These are phyloP conservation scores for Sporothrix brasiliensis DNA, from an alignment of 2,329 filamentous ascomycete species.

Conservation along the genomic window DNA sequence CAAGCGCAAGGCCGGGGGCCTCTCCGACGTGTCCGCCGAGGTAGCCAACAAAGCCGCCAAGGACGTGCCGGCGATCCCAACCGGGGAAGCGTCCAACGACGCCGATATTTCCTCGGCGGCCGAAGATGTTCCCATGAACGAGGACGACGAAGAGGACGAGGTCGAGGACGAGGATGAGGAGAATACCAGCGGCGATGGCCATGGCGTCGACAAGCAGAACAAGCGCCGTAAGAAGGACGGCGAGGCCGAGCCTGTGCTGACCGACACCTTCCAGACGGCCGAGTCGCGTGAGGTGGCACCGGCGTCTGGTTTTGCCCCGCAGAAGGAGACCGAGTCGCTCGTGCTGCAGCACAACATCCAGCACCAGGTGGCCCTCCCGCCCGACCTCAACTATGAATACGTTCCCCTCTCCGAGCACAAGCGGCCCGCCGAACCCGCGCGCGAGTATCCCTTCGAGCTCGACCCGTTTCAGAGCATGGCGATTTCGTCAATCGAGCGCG, in stretches of 20 bases:
- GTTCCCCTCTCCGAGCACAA: constrained; percentile 94
- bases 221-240: constrained; percentile 67
- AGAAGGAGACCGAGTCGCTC: constrained; percentile 68
- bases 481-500: constrained; percentile 90
- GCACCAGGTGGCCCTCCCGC: constrained; percentile 93
- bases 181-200: constrained; percentile 47
- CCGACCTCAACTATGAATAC: constrained; percentile 91
- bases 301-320: constrained; percentile 67
- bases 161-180: constrained; percentile 48
- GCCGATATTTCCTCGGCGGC: constrained; percentile 36
- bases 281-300: constrained; percentile 87
- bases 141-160: constrained; percentile 46
- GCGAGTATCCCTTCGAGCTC: constrained; percentile 83
- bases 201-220: constrained; percentile 51
- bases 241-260: constrained; percentile 73
- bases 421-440: constrained; percentile 81
- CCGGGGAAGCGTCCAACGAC: constrained; percentile 45
- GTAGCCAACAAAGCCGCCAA: constrained; percentile 1
- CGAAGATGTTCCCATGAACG: constrained; percentile 44
- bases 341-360: constrained; percentile 96
- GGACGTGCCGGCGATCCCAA: constrained; percentile 37
- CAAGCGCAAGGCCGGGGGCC: constrained; percentile 83
- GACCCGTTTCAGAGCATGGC: constrained; percentile 97
- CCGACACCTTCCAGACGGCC: constrained; percentile 93
- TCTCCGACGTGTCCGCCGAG: constrained; percentile 37